A percentile compares a stretch with the other conserved stretches of the same genome.
phyloP scores from a whole-genome alignment of 2,329 filamentous ascomycete genomes.

The Colletotrichum nymphaeae region DNA sequence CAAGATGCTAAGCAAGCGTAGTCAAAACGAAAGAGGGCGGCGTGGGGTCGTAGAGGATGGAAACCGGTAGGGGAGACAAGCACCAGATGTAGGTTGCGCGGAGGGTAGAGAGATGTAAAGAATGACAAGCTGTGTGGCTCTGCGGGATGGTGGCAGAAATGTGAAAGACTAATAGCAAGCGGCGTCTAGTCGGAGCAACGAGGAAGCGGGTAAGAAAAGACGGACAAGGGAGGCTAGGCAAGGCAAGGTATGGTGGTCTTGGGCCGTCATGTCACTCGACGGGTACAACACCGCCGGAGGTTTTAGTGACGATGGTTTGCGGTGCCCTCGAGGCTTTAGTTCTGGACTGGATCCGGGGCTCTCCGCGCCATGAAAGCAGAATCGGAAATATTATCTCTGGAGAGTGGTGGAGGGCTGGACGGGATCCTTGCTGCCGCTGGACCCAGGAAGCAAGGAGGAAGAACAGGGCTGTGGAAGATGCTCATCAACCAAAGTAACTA shows the following conservation, averaged over 20 bases:
- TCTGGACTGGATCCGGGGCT: conserved; percentile 50
- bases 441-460: conserved; percentile 50
- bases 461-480: conserved; percentile 49
- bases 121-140: conserved; percentile 19
- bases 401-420: conserved; percentile 44
- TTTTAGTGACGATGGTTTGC: conserved; percentile 47
- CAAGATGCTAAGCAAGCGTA: conserved; percentile 1
- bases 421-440: conserved; percentile 43
- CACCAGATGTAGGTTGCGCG: neutral
- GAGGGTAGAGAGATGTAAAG: conserved; percentile 25
- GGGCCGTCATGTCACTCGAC: conserved; percentile 40
- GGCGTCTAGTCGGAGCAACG: conserved; percentile 30
- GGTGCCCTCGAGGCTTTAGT: conserved; percentile 35
- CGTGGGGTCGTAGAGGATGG: neutral
- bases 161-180: conserved; percentile 10
- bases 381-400: conserved; percentile 60
- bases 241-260: conserved; percentile 45
- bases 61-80: neutral
- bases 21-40: neutral
- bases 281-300: conserved; percentile 45
- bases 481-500: conserved; percentile 53
- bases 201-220: conserved; percentile 38
- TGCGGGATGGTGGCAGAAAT: conserved; percentile 30
- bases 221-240: conserved; percentile 40
- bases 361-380: conserved; percentile 55